Conservation (phyloP, 164 flowering plant species). For the Houttuynia cordata region DNA sequence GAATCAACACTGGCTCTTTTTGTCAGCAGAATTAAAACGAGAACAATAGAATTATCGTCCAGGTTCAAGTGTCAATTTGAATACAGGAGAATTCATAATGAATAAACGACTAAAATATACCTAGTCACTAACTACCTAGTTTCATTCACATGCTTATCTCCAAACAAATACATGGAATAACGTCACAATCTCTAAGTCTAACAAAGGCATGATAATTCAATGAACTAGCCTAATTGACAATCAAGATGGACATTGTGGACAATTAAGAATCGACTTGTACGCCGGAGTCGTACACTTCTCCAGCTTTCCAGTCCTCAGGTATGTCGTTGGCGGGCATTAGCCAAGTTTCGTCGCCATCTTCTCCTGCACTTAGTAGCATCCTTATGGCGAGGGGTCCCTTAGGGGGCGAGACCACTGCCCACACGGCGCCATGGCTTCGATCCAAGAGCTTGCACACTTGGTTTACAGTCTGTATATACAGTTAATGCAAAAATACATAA, state of each 20-base stretch:
- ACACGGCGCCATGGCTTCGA: constrained; percentile 66
- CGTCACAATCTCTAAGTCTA: too few species aligned
- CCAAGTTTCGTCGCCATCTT: constrained; percentile 73
- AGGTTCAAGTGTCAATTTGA: too few species aligned
- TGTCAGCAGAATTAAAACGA: too few species aligned
- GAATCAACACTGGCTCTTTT: too few species aligned
- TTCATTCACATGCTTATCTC: constrained; percentile 8
- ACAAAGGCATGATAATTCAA: constrained; percentile 9
- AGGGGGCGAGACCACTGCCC: constrained; percentile 60
- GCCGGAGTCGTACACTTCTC: constrained; percentile 71
- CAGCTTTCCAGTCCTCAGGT: constrained; percentile 68
- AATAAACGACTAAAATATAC: too few species aligned
- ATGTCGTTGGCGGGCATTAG: constrained; percentile 47
- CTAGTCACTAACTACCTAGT: too few species aligned
- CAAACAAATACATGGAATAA: too few species aligned
- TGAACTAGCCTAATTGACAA: too few species aligned
- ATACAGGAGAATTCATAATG: too few species aligned
- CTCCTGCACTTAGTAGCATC: constrained; percentile 56
- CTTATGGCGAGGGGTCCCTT: constrained; percentile 57
- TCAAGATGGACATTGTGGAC: background rate
- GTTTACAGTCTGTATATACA: constrained; percentile 41
- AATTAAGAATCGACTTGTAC: constrained; percentile 38
- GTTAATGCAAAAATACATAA: constrained; percentile 20
- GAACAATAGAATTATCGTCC: too few species aligned
- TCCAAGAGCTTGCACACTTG: constrained; percentile 67